A percentile compares a stretch with the other conserved stretches of the same genome.
Evolutionary conservation across 805 yeast genomes (phyloP).

Genomic region (Pichia sporocuriosa): DNA sequence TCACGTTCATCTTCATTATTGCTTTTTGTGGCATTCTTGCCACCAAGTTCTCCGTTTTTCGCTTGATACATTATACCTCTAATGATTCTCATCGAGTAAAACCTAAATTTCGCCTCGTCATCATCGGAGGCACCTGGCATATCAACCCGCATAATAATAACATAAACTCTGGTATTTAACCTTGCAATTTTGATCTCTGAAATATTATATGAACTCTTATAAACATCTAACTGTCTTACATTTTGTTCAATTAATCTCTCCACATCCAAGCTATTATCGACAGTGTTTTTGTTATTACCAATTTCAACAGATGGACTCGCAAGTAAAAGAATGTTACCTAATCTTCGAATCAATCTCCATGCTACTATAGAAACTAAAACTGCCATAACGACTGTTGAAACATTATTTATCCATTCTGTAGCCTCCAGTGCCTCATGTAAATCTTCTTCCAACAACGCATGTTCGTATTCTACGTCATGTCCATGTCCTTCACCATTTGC

Average conservation of each 20-base stretch:
- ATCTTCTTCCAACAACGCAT: not conserved
- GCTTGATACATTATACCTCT: conserved; percentile 27
- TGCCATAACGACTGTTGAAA: conserved; percentile 24
- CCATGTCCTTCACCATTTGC: not conserved
- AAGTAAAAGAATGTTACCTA: conserved; percentile 47
- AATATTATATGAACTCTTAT: conserved; percentile 43
- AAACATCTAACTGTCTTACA: conserved; percentile 44
- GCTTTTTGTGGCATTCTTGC: not conserved
- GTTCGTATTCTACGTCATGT: not conserved
- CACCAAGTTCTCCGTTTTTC: conserved; percentile 10
- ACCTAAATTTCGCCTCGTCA: conserved; percentile 53
- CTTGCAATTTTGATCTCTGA: conserved; percentile 49
- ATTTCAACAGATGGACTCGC: conserved; percentile 43
- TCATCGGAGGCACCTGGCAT: conserved; percentile 70
- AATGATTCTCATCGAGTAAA: conserved; percentile 41
- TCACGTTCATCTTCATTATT: not conserved
- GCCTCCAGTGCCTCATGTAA: conserved; percentile 11
- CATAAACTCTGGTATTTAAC: conserved; percentile 53
- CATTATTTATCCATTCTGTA: conserved; percentile 19
- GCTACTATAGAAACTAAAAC: conserved; percentile 21
- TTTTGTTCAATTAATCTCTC: conserved; percentile 35
- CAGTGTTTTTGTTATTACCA: conserved; percentile 17
- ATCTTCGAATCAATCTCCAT: conserved; percentile 37
- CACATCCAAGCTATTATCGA: conserved; percentile 15
- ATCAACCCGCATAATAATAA: conserved; percentile 47